Base-by-base conservation (phyloP, 1,284 basidiomycete genomes). In the Cutaneotrichosporon sp. region DNA sequence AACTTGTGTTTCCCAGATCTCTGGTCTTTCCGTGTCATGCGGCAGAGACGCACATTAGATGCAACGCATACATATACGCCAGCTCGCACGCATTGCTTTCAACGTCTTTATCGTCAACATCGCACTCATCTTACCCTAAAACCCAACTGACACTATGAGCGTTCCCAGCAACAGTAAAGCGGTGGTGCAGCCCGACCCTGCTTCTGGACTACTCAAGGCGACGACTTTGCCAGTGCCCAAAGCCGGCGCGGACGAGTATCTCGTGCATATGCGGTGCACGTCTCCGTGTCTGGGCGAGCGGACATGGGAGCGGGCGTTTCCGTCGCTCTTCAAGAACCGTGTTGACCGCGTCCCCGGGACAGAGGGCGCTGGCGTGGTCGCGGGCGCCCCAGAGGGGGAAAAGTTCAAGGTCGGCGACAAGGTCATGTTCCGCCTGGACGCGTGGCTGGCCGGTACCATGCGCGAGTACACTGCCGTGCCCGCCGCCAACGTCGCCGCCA, bases 351-450 rank as follows among this genome's bases (percentile, higher is more conserved):
- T 58, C n/a, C 56, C 50, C 12, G 56, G 56, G 4, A 55, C 56
- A 2, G 56, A 58, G 46, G 52, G 56, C 15, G 53, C 56, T 5
- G 56, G 56, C 14, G 36, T 52, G 17, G 39, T 58, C 21, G 40
- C 36, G 14, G 4, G n/a, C 9, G 51, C 39, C 9, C 46, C 50
- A 2, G 14, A 33, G 4, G 30, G 46, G 8, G 23, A 18, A 0
- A 7, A 13, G 8, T 52, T 52, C 36, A 44, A 46, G 21, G 9
- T 15, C 3, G 56, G 56, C 40, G 50, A 58, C 43, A 44, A 38
- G 15, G 53, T 55, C 43, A 46, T 55, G 26, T 58, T 34, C 47
- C 56, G 56, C 43, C 46, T 35, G 44, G 47, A 58, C 37, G 56
- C 56, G 5, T 44, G 42, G 39, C 36, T 55, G 12, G 35, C 21